A percentile compares a stretch with the other conserved stretches of the same genome.
Conservation (phyloP, 768 basidiomycete species). For the Tulasnella sp. region DNA sequence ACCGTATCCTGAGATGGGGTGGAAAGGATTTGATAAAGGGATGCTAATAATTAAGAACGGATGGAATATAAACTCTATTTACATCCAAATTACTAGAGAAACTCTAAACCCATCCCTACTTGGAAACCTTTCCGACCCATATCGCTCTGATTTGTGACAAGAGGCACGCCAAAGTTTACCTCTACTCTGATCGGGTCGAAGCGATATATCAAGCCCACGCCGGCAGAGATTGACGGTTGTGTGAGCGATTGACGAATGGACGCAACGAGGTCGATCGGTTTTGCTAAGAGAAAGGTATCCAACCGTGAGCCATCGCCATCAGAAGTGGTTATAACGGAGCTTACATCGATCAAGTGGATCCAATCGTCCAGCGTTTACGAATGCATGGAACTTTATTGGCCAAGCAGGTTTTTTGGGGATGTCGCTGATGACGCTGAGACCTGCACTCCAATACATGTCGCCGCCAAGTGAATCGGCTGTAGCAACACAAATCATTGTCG, state of each 20-base stretch:
- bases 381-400: constrained; percentile 74
- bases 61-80: no score
- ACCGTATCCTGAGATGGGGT: no score
- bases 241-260: constrained; percentile 35
- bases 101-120: constrained; percentile 72
- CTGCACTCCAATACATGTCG: constrained; percentile 68
- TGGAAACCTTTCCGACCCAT: constrained; percentile 60
- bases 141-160: constrained; percentile 59
- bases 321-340: no score
- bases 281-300: constrained; percentile 15
- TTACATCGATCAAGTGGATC: constrained; percentile 49
- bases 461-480: constrained; percentile 80
- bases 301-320: no score
- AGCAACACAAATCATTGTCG: neutral
- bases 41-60: no score
- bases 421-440: constrained; percentile 63
- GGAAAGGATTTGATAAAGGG: no score
- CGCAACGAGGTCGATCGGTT: constrained; percentile 28
- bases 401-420: constrained; percentile 65
- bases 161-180: constrained; percentile 76
- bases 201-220: constrained; percentile 72
- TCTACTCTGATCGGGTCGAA: constrained; percentile 81
- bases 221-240: constrained; percentile 65
- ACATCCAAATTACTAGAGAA: constrained; percentile 42
- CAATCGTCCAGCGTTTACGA: constrained; percentile 72